These are phyloP conservation scores for Solanum dulcamara DNA, from an alignment of 257 asterid species.

Conservation along the genomic window DNA sequence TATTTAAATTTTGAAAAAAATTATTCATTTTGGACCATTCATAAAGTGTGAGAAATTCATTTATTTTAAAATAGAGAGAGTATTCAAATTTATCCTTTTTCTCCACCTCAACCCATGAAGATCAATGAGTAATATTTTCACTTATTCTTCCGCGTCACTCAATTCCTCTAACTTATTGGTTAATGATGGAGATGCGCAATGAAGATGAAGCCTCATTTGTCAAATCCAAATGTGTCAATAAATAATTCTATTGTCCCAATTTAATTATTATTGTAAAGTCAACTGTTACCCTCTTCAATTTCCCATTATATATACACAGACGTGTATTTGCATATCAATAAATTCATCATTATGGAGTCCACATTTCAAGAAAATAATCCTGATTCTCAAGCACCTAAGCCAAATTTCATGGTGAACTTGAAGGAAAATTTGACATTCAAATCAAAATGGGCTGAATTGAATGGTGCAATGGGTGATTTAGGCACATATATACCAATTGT, in stretches of 20 bases:
- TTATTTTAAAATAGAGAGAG: no score
- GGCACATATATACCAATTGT: slow-evolving; percentile 72
- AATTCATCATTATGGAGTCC: neutral
- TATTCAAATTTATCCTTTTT: no score
- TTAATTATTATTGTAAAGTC: neutral
- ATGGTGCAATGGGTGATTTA: slow-evolving; percentile 83
- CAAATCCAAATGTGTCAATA: no score
- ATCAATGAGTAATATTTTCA: no score
- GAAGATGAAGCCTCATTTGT: no score
- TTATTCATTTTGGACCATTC: no score
- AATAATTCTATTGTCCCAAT: no score
- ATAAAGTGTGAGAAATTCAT: no score
- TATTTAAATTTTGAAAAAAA: no score
- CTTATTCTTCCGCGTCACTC: no score
- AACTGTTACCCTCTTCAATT: neutral
- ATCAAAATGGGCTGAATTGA: slow-evolving; percentile 60
- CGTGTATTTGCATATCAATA: neutral
- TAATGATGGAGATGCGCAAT: no score
- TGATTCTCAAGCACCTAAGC: neutral
- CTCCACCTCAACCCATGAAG: rapidly evolving
- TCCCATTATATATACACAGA: neutral
- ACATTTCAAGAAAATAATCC: neutral
- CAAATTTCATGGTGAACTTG: slow-evolving; percentile 11
- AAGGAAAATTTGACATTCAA: slow-evolving; percentile 32
- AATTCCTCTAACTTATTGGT: no score